Base-by-base conservation (phyloP, 306 rosid species). In the Myrica gale region DNA sequence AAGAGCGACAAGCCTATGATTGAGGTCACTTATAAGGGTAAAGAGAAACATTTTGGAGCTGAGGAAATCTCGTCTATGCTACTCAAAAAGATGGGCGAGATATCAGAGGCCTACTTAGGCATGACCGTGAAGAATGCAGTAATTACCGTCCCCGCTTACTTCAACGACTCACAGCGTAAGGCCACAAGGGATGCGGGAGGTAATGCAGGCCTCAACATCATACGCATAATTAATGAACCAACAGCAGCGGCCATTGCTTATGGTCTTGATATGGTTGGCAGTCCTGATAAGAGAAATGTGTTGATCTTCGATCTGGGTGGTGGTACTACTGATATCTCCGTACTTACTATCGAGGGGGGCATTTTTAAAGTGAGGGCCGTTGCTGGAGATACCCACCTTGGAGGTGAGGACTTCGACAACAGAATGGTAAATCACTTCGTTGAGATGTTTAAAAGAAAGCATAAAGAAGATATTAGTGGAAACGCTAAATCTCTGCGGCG, bases 361-460 rank as follows among this genome's bases (percentile, higher is more conserved):
- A 55, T 0, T 11, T 74, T 74, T 45, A 47, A 74, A 15, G 77
- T 74, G 11, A 21, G 0, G 0, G 16, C 32, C 1, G 81, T 82
- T 17, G 81, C 77, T 12, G 85, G 83, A 20, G 77, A 74, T 43
- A 74, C 77, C 6, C 85, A 81, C 41, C 83, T 84, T 0, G 81
- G 83, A 1, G 85, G 83, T 0, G 85, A 72, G 23, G 85, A 85
- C 42, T 52, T 85, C 9, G 75, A 76, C 39, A 68, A 72, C 55
- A 72, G 76, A 68, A 75, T 85, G 88, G 63, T 75, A 7, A 19
- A 39, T 0, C 10, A 71, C 11, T 84, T 76, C 21, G 79, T 60
- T 0, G 4, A 71, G 0, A 78, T 78, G 48, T 71, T 84, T 5
- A 74, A 45, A 7, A 78, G 63, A 62, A 75, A 81, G 61, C 46